Percentiles rank a stretch among this genome's conserved stretches.
Conservation (phyloP, 768 basidiomycete genomes). For the Calvatia gigantea region DNA sequence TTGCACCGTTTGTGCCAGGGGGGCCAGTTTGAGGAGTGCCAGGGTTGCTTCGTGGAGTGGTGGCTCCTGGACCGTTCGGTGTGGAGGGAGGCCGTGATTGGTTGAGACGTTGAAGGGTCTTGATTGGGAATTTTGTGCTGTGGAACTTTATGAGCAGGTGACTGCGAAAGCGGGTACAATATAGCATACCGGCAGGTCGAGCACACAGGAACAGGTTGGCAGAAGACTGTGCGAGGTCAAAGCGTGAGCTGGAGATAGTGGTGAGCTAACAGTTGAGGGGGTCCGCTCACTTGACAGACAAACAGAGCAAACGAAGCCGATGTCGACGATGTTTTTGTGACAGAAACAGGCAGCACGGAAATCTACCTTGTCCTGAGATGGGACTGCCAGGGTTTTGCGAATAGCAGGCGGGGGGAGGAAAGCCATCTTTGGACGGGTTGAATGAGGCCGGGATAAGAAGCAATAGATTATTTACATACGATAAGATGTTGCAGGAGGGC, state of each 20-base stretch:
- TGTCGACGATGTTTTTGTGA: conserved; percentile 94
- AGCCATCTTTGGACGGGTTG: conserved; percentile 61
- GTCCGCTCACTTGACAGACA: conserved; percentile 90
- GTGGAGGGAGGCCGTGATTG: conserved; percentile 28
- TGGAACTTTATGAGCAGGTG: conserved; percentile 5
- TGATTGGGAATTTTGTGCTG: conserved; percentile 94
- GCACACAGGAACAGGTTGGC: conserved; percentile 89
- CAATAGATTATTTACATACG: conserved; percentile 32
- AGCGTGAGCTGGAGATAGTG: conserved; percentile 3
- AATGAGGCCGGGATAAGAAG: background rate
- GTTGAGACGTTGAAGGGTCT: conserved; percentile 81
- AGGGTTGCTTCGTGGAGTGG: conserved; percentile 5
- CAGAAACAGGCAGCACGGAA: conserved; percentile 99
- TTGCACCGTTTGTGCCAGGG: conserved; percentile 1
- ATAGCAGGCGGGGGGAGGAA: conserved; percentile 58
- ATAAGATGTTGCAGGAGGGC: conserved; percentile 91
- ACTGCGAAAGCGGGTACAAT: conserved; percentile 7
- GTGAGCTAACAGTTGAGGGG: too few species aligned
- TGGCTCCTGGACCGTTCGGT: conserved; percentile 8
- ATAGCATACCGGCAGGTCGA: conserved; percentile 83
- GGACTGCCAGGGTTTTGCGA: conserved; percentile 74
- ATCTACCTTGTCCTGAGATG: conserved; percentile 93
- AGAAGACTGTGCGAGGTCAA: conserved; percentile 64
- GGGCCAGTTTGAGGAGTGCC: conserved; percentile 3
- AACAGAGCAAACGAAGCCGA: conserved; percentile 98